Evolutionary conservation across 2,329 filamentous ascomycete genomes (phyloP).

Genomic region (Aspergillus cejpii): DNA sequence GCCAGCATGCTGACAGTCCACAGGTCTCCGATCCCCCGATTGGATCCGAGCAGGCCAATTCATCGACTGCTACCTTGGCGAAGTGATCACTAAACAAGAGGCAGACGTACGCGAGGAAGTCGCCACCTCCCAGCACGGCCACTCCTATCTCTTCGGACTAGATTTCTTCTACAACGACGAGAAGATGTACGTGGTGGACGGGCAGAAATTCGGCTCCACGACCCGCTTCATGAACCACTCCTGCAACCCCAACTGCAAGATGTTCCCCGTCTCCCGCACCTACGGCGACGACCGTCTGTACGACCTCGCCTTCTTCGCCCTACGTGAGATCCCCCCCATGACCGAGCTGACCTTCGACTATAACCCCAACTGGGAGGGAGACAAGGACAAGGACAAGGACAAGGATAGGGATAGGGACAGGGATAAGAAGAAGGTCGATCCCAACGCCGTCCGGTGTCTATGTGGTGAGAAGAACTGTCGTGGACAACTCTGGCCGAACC

Average conservation of each 20-base stretch:
- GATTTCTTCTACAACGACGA: conserved; percentile 33
- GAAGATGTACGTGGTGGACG: conserved; percentile 39
- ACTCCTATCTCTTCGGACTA: conserved; percentile 41
- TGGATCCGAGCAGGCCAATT: conserved; percentile 39
- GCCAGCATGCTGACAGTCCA: conserved; percentile 6
- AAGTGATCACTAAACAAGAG: conserved; percentile 36
- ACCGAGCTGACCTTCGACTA: conserved; percentile 47
- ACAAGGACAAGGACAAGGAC: no score
- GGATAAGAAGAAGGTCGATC: conserved; percentile 31
- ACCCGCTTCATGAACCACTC: conserved; percentile 47
- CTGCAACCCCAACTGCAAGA: conserved; percentile 43
- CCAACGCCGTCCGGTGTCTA: conserved; percentile 38
- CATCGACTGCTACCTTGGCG: conserved; percentile 43
- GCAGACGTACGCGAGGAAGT: conserved; percentile 36
- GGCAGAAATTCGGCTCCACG: conserved; percentile 37
- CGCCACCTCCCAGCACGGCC: conserved; percentile 18
- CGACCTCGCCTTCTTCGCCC: conserved; percentile 44
- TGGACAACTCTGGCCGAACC: conserved; percentile 40
- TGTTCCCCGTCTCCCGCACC: conserved; percentile 39
- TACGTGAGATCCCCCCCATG: conserved; percentile 36
- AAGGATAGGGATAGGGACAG: no score
- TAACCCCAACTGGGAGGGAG: conserved; percentile 28
- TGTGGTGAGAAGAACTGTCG: conserved; percentile 42
- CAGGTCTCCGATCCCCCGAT: conserved; percentile 38
- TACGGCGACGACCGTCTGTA: conserved; percentile 40